Percentiles rank a stretch among this genome's conserved stretches.
Evolutionary conservation across 495 filamentous ascomycete species (phyloP).

Genomic region (Tuber melanosporum): DNA sequence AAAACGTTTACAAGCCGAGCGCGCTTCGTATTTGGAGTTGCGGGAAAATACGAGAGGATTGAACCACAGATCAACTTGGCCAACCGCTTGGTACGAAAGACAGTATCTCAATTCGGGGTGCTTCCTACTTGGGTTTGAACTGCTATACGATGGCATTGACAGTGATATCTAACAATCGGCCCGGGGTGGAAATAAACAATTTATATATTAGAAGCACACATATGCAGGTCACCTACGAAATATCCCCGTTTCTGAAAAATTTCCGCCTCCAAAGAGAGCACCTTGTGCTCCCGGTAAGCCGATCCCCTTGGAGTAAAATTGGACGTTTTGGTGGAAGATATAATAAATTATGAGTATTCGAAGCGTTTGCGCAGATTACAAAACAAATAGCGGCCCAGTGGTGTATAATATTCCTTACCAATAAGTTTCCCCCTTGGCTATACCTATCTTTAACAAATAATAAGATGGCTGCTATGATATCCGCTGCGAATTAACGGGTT

Average conservation of each 20-base stretch:
- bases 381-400: neutral
- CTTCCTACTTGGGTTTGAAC: neutral
- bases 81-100: neutral
- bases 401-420: neutral
- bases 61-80: neutral
- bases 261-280: neutral
- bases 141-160: neutral
- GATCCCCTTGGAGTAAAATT: neutral
- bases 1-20: neutral
- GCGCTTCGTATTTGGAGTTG: neutral
- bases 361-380: neutral
- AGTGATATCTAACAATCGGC: neutral
- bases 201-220: neutral
- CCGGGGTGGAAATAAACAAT: neutral
- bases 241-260: neutral
- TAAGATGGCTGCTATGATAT: neutral
- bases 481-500: neutral
- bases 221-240: neutral
- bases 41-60: neutral
- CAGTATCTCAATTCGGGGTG: neutral
- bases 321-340: neutral
- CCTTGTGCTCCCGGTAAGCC: neutral
- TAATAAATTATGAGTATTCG: neutral
- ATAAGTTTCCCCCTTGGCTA: neutral
- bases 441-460: neutral